These are phyloP conservation scores for Polytolypa hystricis DNA, from an alignment of 2,329 filamentous ascomycete species.

Conservation along the genomic window DNA sequence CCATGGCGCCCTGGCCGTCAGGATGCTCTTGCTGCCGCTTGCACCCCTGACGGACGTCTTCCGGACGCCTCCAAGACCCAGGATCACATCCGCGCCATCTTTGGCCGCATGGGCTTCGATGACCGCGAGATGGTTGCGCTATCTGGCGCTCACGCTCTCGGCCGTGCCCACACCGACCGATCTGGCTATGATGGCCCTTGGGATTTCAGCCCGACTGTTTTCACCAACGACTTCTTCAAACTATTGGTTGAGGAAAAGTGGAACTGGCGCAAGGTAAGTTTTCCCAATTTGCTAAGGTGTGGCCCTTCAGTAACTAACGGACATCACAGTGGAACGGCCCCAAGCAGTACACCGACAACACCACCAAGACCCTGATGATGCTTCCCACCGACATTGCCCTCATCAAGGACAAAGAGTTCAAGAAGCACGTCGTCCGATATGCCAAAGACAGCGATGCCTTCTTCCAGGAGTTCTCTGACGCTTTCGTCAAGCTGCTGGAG, in stretches of 20 bases:
- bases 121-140: constrained; percentile 94
- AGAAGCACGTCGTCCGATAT: constrained; percentile 69
- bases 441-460: constrained; percentile 83
- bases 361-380: constrained; percentile 90
- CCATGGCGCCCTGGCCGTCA: constrained; percentile 78
- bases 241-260: constrained; percentile 87
- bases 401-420: constrained; percentile 79
- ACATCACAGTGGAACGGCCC: constrained; percentile 70
- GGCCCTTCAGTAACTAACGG: constrained; percentile 3
- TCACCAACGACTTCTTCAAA: constrained; percentile 93
- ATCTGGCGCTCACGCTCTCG: constrained; percentile 72
- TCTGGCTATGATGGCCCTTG: constrained; percentile 81
- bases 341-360: constrained; percentile 80
- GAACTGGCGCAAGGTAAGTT: constrained; percentile 58
- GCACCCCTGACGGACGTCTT: constrained; percentile 86
- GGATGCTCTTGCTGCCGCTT: constrained; percentile 69
- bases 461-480: constrained; percentile 84
- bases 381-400: constrained; percentile 83
- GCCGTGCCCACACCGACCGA: constrained; percentile 80
- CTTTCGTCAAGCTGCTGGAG: constrained; percentile 76
- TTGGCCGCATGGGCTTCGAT: constrained; percentile 94
- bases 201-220: constrained; percentile 80
- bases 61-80: constrained; percentile 70
- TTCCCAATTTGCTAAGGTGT: too few species aligned
- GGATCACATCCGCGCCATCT: constrained; percentile 80